Percentiles rank a stretch among this genome's conserved stretches.
phyloP scores from a whole-genome alignment of 768 basidiomycete genomes.

The Rhodosporidiobolus sp. region DNA sequence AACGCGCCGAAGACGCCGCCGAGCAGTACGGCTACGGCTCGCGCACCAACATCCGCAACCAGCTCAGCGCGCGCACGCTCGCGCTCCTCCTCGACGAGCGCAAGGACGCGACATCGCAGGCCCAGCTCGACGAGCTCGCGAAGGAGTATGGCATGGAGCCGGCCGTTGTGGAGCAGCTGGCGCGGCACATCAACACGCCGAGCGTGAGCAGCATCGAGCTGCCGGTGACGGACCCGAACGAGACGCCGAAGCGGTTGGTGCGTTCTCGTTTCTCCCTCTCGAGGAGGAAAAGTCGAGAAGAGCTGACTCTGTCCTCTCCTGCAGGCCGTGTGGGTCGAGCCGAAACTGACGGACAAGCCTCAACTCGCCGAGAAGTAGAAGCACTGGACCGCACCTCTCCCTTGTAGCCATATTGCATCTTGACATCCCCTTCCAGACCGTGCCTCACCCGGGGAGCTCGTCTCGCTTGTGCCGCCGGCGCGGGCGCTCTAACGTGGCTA shows the following conservation, averaged over 20 bases:
- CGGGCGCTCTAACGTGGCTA: too few relatives aligned
- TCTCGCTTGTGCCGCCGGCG: too few relatives aligned
- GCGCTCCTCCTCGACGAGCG: constrained; percentile 63
- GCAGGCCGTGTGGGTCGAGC: constrained; percentile 10
- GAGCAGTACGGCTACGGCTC: constrained; percentile 53
- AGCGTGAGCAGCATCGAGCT: constrained; percentile 54
- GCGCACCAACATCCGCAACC: constrained; percentile 53
- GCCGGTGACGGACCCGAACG: constrained; percentile 18
- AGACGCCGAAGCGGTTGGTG: constrained; percentile 27
- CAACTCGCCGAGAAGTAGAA: background rate
- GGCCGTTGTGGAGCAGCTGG: constrained; percentile 56
- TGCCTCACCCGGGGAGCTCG: too few relatives aligned
- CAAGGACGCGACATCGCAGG: constrained; percentile 54
- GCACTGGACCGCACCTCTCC: too few relatives aligned
- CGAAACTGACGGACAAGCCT: background rate
- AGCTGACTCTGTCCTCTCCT: background rate
- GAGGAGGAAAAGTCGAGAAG: background rate
- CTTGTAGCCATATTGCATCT: background rate
- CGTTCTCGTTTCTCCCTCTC: background rate
- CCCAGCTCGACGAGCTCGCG: constrained; percentile 58
- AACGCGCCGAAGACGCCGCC: constrained; percentile 20
- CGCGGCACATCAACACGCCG: constrained; percentile 63
- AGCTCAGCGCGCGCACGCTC: constrained; percentile 58
- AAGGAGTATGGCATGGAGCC: constrained; percentile 59
- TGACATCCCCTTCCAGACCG: background rate